Percentiles rank a stretch among this genome's conserved stretches.
phyloP scores from a whole-genome alignment of 2,329 filamentous ascomycete genomes.

The Colletotrichum tropicale region DNA sequence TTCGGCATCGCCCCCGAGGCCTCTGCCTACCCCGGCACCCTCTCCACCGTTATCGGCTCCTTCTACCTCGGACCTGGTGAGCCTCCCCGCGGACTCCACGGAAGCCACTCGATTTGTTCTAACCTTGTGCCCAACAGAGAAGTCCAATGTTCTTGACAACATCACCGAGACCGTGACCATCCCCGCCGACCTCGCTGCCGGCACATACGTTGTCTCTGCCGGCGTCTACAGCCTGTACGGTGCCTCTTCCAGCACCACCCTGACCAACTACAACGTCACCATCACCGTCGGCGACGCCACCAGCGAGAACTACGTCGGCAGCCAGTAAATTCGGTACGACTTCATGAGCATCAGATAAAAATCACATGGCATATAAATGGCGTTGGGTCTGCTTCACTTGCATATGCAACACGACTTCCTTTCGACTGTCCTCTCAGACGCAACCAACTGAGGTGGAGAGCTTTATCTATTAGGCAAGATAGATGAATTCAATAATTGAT shows the following conservation, averaged over 20 bases:
- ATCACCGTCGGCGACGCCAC: constrained; percentile 29
- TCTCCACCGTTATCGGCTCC: constrained; percentile 29
- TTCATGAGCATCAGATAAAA: background rate
- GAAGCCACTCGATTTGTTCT: background rate
- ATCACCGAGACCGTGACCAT: constrained; percentile 30
- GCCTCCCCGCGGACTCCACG: background rate
- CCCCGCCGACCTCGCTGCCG: constrained; percentile 23
- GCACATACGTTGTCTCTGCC: constrained; percentile 28
- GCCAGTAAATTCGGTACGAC: constrained; percentile 12
- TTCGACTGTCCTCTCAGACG: background rate
- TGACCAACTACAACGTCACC: constrained; percentile 29
- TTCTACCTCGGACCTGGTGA: constrained; percentile 41
- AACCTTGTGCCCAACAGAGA: background rate
- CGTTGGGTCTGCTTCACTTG: background rate
- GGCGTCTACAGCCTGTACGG: constrained; percentile 32
- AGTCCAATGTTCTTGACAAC: constrained; percentile 30
- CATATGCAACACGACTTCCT: background rate
- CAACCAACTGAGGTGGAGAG: background rate
- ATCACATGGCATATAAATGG: background rate
- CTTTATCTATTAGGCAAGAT: no score
- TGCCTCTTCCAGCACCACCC: constrained; percentile 17
- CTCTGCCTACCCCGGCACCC: constrained; percentile 26
- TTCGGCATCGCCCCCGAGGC: constrained; percentile 38
- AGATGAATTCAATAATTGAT: background rate
- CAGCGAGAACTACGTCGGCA: constrained; percentile 37